A percentile compares a stretch with the other conserved stretches of the same genome.
phyloP scores from a whole-genome alignment of 2,329 filamentous ascomycete species.

The Colletotrichum limetticola region DNA sequence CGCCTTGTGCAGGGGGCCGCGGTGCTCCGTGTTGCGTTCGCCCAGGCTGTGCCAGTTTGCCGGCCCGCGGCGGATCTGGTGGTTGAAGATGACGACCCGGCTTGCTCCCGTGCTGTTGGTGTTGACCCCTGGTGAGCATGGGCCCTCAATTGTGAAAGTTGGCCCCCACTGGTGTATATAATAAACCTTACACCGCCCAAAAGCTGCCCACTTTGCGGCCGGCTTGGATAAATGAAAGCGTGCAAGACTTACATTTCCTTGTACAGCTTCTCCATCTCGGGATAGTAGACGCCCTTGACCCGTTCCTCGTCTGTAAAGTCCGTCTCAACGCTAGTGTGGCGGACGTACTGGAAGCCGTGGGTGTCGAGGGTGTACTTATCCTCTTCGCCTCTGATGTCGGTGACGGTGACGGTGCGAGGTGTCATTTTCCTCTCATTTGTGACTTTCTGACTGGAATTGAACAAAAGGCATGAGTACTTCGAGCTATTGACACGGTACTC shows the following conservation, averaged over 20 bases:
- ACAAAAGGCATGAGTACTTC: constrained; percentile 7
- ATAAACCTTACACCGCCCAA: constrained; percentile 23
- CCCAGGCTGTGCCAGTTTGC: constrained; percentile 70
- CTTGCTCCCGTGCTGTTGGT: constrained; percentile 41
- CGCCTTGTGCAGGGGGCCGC: constrained; percentile 59
- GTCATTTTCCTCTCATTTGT: constrained; percentile 77
- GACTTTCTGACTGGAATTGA: constrained; percentile 51
- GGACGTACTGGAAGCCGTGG: constrained; percentile 63
- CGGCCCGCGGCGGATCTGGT: constrained; percentile 43
- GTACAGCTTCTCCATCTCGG: constrained; percentile 35
- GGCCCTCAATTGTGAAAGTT: constrained; percentile 8
- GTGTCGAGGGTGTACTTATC: constrained; percentile 71
- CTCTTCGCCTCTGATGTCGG: constrained; percentile 70
- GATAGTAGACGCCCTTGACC: constrained; percentile 54
- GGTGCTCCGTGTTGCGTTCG: constrained; percentile 68
- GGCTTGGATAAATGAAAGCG: background rate
- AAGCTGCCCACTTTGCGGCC: background rate
- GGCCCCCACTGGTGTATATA: constrained; percentile 22
- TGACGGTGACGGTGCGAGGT: constrained; percentile 61
- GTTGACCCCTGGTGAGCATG: constrained; percentile 25
- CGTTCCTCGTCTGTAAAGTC: constrained; percentile 63
- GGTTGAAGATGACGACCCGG: constrained; percentile 43
- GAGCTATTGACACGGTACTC: background rate
- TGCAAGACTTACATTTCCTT: constrained; percentile 35
- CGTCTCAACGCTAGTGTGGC: constrained; percentile 64